phyloP scores from a whole-genome alignment of 352 stramenopile genomes.

The Globisporangium perplexum region DNA sequence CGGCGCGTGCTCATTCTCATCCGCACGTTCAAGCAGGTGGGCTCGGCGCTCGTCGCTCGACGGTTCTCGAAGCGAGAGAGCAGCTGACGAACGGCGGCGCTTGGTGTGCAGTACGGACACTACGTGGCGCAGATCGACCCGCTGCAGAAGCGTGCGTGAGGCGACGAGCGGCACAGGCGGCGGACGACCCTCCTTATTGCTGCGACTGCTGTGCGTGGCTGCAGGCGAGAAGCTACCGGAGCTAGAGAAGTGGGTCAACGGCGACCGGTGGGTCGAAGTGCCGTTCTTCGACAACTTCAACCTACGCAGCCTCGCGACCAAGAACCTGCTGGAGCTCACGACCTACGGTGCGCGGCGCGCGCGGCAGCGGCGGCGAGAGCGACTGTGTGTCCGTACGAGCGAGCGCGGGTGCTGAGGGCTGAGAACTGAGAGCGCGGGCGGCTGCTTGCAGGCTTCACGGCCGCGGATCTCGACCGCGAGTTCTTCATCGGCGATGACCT shows the following conservation, averaged over 20 bases:
- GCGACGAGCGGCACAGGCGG: background rate
- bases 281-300: slow-evolving; percentile 89
- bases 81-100: too few species aligned
- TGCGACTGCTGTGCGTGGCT: background rate
- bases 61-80: too few species aligned
- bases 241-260: slow-evolving; percentile 81
- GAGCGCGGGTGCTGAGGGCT: too few species aligned
- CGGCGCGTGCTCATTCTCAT: slow-evolving; percentile 78
- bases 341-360: slow-evolving; percentile 50
- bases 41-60: too few species aligned
- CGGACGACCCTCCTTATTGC: background rate
- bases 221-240: slow-evolving; percentile 76
- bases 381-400: too few species aligned
- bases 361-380: too few species aligned
- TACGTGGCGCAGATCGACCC: slow-evolving; percentile 87
- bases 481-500: slow-evolving; percentile 91
- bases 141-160: slow-evolving; percentile 59
- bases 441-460: slow-evolving; percentile 75
- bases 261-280: slow-evolving; percentile 77
- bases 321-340: slow-evolving; percentile 78
- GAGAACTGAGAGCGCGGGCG: background rate
- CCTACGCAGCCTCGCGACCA: slow-evolving; percentile 70
- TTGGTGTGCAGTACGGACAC: slow-evolving; percentile 65
- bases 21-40: slow-evolving; percentile 86
- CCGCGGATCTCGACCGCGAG: slow-evolving; percentile 85